Conservation (phyloP, 441 rosid genomes). For the Breynia disticha region DNA sequence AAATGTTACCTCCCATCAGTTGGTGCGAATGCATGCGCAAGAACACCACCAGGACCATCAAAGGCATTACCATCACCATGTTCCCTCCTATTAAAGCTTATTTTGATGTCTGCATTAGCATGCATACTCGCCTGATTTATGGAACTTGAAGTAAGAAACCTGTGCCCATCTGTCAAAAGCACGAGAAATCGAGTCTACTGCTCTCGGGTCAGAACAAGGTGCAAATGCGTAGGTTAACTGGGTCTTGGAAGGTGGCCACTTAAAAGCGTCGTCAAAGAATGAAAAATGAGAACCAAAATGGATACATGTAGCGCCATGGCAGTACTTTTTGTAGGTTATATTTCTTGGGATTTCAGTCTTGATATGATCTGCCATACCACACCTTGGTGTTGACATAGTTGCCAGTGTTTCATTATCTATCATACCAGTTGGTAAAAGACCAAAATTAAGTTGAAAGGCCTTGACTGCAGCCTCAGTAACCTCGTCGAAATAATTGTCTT, state of each 20-base stretch:
- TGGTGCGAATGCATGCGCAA: not conserved
- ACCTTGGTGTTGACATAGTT: not conserved
- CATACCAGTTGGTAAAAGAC: not conserved
- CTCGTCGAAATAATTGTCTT: not conserved
- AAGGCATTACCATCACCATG: not conserved
- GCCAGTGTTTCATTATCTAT: not conserved
- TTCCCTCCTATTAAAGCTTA: not conserved
- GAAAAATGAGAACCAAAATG: not conserved
- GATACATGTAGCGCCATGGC: not conserved
- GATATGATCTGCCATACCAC: not conserved
- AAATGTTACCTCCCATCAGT: not conserved
- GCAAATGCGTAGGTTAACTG: not conserved
- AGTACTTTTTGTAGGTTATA: not conserved
- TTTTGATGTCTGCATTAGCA: not conserved
- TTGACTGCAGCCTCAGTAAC: not conserved
- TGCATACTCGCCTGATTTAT: not conserved
- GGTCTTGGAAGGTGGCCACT: not conserved
- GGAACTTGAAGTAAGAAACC: not conserved
- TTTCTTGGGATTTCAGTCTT: not conserved
- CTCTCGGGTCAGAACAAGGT: not conserved
- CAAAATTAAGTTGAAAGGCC: not conserved
- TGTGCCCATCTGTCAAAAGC: not conserved
- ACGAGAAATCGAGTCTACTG: not conserved
- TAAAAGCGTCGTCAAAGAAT: not conserved
- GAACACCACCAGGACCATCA: not conserved